phyloP scores from a whole-genome alignment of 2,329 filamentous ascomycete species.

The Sclerotinia minor region DNA sequence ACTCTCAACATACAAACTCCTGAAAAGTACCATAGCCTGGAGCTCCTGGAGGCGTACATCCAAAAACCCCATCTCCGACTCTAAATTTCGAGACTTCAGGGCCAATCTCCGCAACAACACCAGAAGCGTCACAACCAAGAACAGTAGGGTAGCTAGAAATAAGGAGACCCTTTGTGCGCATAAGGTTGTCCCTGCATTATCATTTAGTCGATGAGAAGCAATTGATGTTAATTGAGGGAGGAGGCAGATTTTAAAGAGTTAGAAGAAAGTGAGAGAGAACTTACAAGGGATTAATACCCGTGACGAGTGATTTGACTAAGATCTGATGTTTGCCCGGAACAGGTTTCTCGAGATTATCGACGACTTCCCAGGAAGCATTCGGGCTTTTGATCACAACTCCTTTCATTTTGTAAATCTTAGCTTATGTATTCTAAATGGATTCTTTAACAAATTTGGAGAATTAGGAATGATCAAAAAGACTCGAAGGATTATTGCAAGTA shows the following conservation, averaged over 20 bases:
- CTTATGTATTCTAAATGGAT: not conserved
- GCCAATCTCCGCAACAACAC: slow-evolving; percentile 41
- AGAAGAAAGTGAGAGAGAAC: slow-evolving; percentile 24
- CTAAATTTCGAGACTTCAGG: slow-evolving; percentile 40
- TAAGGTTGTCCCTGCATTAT: slow-evolving; percentile 40
- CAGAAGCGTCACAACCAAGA: slow-evolving; percentile 44
- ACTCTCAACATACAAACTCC: slow-evolving; percentile 3
- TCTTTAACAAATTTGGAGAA: not conserved
- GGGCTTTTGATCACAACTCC: not conserved
- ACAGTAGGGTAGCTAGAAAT: slow-evolving; percentile 43
- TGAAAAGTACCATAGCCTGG: slow-evolving; percentile 34
- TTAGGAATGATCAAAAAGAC: not conserved
- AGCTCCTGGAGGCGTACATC: slow-evolving; percentile 43
- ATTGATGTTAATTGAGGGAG: not conserved
- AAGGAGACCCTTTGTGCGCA: slow-evolving; percentile 42
- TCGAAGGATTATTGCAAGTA: no score
- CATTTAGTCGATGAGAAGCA: no score
- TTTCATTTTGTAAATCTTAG: slow-evolving; percentile 9
- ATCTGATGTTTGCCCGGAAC: slow-evolving; percentile 42
- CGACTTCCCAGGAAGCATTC: slow-evolving; percentile 8
- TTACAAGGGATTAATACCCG: slow-evolving; percentile 45
- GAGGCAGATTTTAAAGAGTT: no score
- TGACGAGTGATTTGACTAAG: slow-evolving; percentile 44
- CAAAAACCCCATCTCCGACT: slow-evolving; percentile 43
- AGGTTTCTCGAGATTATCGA: slow-evolving; percentile 35